Percentiles rank a stretch among this genome's conserved stretches.
Evolutionary conservation across 2,329 filamentous ascomycete genomes (phyloP).

Genomic region (Cadophora gregata): DNA sequence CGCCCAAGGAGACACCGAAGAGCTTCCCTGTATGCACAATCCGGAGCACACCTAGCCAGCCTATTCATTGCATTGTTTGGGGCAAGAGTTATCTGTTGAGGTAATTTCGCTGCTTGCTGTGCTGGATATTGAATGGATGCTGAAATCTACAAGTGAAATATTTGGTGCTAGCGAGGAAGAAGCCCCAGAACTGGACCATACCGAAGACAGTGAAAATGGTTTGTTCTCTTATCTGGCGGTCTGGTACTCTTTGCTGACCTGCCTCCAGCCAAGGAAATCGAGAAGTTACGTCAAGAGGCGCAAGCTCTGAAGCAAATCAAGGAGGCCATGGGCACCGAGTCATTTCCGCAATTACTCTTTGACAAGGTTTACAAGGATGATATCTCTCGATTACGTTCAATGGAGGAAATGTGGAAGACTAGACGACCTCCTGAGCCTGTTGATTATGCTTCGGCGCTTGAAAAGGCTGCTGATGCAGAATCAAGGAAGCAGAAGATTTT

Average conservation of each 20-base stretch:
- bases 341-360: conserved; percentile 83
- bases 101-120: conserved; percentile 42
- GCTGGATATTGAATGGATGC: conserved; percentile 35
- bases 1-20: conserved; percentile 86
- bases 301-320: conserved; percentile 84
- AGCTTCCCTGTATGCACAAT: conserved; percentile 97
- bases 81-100: conserved; percentile 95
- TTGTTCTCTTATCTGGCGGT: conserved; percentile 37
- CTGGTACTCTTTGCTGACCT: conserved; percentile 25
- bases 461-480: conserved; percentile 56
- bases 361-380: conserved; percentile 92
- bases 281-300: conserved; percentile 83
- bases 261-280: conserved; percentile 73
- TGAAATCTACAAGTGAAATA: conserved; percentile 64
- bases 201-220: conserved; percentile 82
- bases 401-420: conserved; percentile 97
- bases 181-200: conserved; percentile 77
- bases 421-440: conserved; percentile 76
- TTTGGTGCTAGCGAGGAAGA: conserved; percentile 93
- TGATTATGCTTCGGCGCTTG: conserved; percentile 66
- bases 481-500: conserved; percentile 58
- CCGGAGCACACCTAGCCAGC: conserved; percentile 91
- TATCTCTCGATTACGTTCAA: conserved; percentile 79
- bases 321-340: conserved; percentile 75
- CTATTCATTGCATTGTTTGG: conserved; percentile 99